These are phyloP conservation scores for Solanum etuberosum DNA, from an alignment of 257 asterid species.

Conservation along the genomic window DNA sequence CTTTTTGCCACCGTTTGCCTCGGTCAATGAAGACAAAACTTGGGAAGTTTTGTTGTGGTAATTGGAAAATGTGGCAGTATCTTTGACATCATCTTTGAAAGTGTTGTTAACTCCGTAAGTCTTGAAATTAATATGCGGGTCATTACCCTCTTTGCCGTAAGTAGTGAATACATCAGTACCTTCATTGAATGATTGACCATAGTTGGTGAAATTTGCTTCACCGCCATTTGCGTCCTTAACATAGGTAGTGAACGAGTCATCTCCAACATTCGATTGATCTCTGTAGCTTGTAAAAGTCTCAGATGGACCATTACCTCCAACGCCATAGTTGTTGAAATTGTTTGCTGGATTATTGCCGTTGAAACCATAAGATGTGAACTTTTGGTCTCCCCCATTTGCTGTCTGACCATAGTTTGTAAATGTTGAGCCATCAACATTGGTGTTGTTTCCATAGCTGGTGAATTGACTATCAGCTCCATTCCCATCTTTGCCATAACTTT, in stretches of 20 bases:
- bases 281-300: slow-evolving; percentile 53
- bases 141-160: slow-evolving; percentile 35
- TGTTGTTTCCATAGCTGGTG: slow-evolving; percentile 37
- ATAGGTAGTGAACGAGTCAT: slow-evolving; percentile 54
- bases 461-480: slow-evolving; percentile 48
- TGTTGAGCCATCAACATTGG: slow-evolving; percentile 51
- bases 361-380: slow-evolving; percentile 42
- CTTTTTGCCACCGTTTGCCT: slow-evolving; percentile 8
- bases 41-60: slow-evolving; percentile 36
- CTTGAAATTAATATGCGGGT: slow-evolving; percentile 26
- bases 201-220: slow-evolving; percentile 29
- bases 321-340: slow-evolving; percentile 45
- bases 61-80: slow-evolving; percentile 28
- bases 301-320: slow-evolving; percentile 38
- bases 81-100: slow-evolving; percentile 47
- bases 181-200: slow-evolving; percentile 59
- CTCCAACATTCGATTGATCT: slow-evolving; percentile 66
- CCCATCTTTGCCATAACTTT: slow-evolving; percentile 59
- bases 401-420: slow-evolving; percentile 56
- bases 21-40: background rate
- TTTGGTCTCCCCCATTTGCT: slow-evolving; percentile 37
- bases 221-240: slow-evolving; percentile 44
- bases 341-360: slow-evolving; percentile 42
- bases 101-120: slow-evolving; percentile 52
- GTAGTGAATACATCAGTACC: slow-evolving; percentile 64